Evolutionary conservation across 108 stramenopile species (phyloP).

Genomic region (Parietichytrium sp.): DNA sequence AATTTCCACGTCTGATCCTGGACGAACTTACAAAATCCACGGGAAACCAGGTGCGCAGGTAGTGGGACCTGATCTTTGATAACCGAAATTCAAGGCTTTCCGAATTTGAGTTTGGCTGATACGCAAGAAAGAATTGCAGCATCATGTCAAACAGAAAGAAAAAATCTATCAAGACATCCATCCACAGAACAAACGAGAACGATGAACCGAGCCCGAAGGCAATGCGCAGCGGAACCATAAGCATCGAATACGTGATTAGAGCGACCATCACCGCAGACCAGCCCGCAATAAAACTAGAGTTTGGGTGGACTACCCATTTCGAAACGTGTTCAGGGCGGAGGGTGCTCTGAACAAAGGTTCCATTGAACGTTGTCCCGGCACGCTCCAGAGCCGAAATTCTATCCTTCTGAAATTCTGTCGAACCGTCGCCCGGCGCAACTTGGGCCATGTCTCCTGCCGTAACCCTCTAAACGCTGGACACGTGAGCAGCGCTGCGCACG

Average conservation of each 20-base stretch:
- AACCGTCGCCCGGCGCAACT: no score
- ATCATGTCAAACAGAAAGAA: background rate
- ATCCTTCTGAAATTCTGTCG: no score
- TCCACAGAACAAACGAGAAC: background rate
- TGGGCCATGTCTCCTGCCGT: no score
- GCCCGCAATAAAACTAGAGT: background rate
- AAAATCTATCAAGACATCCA: background rate
- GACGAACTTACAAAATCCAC: slow-evolving; percentile 29
- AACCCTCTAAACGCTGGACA: no score
- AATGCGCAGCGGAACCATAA: slow-evolving; percentile 29
- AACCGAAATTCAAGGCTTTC: background rate
- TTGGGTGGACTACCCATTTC: slow-evolving; percentile 13
- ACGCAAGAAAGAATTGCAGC: background rate
- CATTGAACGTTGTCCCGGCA: no score
- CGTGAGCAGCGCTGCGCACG: no score
- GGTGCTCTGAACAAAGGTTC: no score
- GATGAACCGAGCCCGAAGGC: background rate
- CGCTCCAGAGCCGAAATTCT: no score
- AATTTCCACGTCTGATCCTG: no score
- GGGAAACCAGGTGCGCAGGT: slow-evolving; percentile 11
- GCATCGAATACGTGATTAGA: background rate
- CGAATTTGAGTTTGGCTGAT: background rate
- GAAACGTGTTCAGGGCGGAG: no score
- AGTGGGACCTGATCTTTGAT: background rate
- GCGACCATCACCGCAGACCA: background rate